phyloP scores from a whole-genome alignment of 2,329 filamentous ascomycete genomes.

The Fusarium avenaceum region DNA sequence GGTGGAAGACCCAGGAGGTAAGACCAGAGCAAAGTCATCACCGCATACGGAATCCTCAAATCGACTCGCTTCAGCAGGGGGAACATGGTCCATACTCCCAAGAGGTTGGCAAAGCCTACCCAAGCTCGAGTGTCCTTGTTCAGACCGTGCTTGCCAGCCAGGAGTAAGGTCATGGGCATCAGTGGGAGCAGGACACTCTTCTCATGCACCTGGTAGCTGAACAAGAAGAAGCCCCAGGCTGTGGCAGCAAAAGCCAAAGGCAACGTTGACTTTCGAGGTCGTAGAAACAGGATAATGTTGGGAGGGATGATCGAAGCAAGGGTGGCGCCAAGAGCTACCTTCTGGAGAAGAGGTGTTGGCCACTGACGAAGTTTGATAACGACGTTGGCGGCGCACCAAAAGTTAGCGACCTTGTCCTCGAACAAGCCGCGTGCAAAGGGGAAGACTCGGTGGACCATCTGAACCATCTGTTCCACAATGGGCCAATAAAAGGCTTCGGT shows the following conservation, averaged over 20 bases:
- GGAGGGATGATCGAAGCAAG: constrained; percentile 82
- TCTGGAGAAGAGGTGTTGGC: constrained; percentile 78
- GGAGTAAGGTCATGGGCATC: constrained; percentile 90
- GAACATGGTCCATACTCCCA: constrained; percentile 94
- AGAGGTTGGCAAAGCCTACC: constrained; percentile 95
- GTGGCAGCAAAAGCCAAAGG: constrained; percentile 85
- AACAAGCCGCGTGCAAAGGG: constrained; percentile 96
- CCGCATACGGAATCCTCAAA: constrained; percentile 84
- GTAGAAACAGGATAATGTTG: constrained; percentile 82
- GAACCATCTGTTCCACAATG: constrained; percentile 80
- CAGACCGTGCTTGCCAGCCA: constrained; percentile 83
- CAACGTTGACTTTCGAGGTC: constrained; percentile 81
- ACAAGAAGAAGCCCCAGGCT: constrained; percentile 97
- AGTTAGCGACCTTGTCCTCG: constrained; percentile 98
- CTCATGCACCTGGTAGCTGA: constrained; percentile 98
- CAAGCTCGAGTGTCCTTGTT: constrained; percentile 83
- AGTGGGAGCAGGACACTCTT: constrained; percentile 95
- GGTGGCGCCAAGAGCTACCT: constrained; percentile 80
- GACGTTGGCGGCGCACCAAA: constrained; percentile 95
- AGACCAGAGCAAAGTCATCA: constrained; percentile 89
- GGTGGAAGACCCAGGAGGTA: constrained; percentile 91
- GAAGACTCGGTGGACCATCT: constrained; percentile 92
- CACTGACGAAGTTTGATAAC: constrained; percentile 87
- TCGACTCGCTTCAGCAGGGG: constrained; percentile 89
- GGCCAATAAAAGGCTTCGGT: constrained; percentile 79